phyloP scores from a whole-genome alignment of 441 rosid genomes.

The Pelargonium cotyledonis region DNA sequence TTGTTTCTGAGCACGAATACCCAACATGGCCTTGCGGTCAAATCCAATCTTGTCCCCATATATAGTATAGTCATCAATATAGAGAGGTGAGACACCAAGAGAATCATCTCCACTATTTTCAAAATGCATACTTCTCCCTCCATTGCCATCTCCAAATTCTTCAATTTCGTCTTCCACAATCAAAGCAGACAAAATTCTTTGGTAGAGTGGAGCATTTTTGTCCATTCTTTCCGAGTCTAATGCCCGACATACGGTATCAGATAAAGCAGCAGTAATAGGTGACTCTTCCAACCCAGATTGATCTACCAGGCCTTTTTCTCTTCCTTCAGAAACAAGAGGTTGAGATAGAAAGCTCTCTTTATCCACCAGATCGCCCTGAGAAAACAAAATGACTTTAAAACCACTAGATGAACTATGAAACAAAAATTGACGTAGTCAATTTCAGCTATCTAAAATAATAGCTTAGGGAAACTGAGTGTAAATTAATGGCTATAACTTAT shows the following conservation, averaged over 20 bases:
- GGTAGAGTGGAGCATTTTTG: constrained; percentile 64
- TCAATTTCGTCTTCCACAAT: constrained; percentile 90
- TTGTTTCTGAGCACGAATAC: constrained; percentile 55
- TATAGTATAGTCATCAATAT: constrained; percentile 56
- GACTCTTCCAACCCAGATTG: constrained; percentile 32
- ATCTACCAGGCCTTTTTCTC: constrained; percentile 20
- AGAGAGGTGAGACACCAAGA: constrained; percentile 64
- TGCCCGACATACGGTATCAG: constrained; percentile 35
- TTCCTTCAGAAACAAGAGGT: constrained; percentile 35
- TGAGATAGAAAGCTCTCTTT: constrained; percentile 30
- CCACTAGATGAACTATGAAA: neutral
- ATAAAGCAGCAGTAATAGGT: constrained; percentile 30
- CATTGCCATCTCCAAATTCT: constrained; percentile 39
- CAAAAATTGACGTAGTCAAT: constrained; percentile 13
- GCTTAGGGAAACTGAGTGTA: constrained; percentile 12
- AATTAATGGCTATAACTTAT: neutral
- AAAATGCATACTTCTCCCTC: constrained; percentile 55
- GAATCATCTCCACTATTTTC: constrained; percentile 78
- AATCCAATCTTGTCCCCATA: constrained; percentile 72
- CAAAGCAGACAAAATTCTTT: constrained; percentile 86
- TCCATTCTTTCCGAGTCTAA: constrained; percentile 44
- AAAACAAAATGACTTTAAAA: constrained; percentile 18
- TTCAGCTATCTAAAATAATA: constrained; percentile 44
- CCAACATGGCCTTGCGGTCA: constrained; percentile 60
- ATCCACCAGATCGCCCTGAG: constrained; percentile 46